Conservation (phyloP, 2,329 filamentous ascomycete species). For the Colletotrichum chrysophilum region DNA sequence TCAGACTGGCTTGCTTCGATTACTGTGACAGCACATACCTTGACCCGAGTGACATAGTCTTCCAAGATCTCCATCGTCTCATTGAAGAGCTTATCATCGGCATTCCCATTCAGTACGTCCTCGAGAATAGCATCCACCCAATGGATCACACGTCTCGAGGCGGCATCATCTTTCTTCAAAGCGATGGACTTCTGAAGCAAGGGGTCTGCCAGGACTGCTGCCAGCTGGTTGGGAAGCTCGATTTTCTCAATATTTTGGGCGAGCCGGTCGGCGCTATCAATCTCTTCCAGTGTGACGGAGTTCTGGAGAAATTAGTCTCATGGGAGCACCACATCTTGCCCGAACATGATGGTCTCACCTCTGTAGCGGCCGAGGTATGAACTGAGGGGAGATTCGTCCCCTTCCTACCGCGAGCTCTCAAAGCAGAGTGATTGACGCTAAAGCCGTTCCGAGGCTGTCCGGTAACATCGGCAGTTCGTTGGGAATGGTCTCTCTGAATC, state of each 20-base stretch:
- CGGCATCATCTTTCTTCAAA: slow-evolving; percentile 61
- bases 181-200: slow-evolving; percentile 79
- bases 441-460: slow-evolving; percentile 59
- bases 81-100: slow-evolving; percentile 51
- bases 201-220: slow-evolving; percentile 77
- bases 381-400: slow-evolving; percentile 67
- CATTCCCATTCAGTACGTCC: slow-evolving; percentile 59
- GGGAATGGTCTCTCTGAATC: slow-evolving; percentile 65
- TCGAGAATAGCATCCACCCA: slow-evolving; percentile 64
- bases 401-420: slow-evolving; percentile 41
- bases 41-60: slow-evolving; percentile 61
- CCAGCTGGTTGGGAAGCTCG: slow-evolving; percentile 81
- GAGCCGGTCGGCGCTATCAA: slow-evolving; percentile 73
- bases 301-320: slow-evolving; percentile 41
- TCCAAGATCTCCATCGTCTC: slow-evolving; percentile 62
- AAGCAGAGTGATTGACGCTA: slow-evolving; percentile 62
- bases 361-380: slow-evolving; percentile 75
- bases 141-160: slow-evolving; percentile 57
- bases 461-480: slow-evolving; percentile 44
- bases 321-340: background rate
- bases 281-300: slow-evolving; percentile 76
- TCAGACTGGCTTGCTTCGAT: background rate
- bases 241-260: slow-evolving; percentile 78
- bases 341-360: slow-evolving; percentile 49
- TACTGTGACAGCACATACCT: slow-evolving; percentile 44